Evolutionary conservation across 805 yeast species (phyloP).

Genomic region (Kodamaea leandrae): DNA sequence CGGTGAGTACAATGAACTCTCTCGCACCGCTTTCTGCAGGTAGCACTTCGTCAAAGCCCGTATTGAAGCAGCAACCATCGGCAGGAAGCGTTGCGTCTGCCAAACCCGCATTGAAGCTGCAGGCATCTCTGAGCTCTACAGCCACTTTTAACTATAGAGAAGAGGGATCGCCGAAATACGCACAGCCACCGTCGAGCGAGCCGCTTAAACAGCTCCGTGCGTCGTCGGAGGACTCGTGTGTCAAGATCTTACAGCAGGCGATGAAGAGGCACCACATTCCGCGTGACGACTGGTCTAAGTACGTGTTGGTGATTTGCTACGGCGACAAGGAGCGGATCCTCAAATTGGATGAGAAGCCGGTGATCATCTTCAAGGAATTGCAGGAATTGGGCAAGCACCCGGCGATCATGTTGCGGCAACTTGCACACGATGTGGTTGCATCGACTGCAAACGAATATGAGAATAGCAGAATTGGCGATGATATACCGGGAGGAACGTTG

Average conservation of each 20-base stretch:
- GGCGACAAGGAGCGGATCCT: constrained; percentile 87
- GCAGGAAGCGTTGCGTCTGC: background rate
- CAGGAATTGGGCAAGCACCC: constrained; percentile 86
- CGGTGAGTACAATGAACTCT: constrained; percentile 9
- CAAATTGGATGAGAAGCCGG: constrained; percentile 85
- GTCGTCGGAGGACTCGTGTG: constrained; percentile 87
- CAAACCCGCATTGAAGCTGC: constrained; percentile 9
- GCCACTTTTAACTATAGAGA: constrained; percentile 8
- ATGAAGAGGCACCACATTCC: constrained; percentile 79
- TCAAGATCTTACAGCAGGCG: constrained; percentile 82
- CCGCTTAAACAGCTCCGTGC: constrained; percentile 83
- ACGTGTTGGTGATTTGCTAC: constrained; percentile 83
- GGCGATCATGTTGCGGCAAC: constrained; percentile 85
- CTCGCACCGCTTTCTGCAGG: constrained; percentile 8
- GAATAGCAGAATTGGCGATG: constrained; percentile 41
- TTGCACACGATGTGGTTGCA: constrained; percentile 46
- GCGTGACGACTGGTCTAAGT: constrained; percentile 80
- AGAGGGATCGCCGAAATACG: constrained; percentile 7
- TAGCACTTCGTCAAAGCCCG: constrained; percentile 4
- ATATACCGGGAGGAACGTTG: constrained; percentile 45
- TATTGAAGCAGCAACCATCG: constrained; percentile 6
- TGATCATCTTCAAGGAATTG: constrained; percentile 75
- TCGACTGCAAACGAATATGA: constrained; percentile 23
- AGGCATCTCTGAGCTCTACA: constrained; percentile 6
- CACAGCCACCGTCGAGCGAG: constrained; percentile 35